Base-by-base conservation (phyloP, 345 rosid species). In the Cardamine chenopodiifolia region DNA sequence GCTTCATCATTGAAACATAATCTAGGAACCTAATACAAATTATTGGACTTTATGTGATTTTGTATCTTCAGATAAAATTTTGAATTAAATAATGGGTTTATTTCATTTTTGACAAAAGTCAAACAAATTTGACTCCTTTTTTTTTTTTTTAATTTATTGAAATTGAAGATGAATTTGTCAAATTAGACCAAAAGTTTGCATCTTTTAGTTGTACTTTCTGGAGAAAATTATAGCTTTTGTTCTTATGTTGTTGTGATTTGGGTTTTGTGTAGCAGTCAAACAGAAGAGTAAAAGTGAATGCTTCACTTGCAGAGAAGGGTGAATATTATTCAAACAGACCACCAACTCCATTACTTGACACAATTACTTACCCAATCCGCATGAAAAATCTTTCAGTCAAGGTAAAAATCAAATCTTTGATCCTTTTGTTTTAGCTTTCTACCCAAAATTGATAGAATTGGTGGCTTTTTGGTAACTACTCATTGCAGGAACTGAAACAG, bases 271-370 rank as follows among this genome's bases (percentile, higher is more conserved):
- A 53, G 40, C 85, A 87, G 85, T 67, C 66, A 23, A 88, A 81
- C 82, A 91, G 77, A 81, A 90, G 68, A 79, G 72, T 79, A 57
- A 59, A 82, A 78, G 77, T 87, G 75, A 72, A 52, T 79, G 97
- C 96, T 72, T 86, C 97, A 77, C 88, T 94, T 68, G 81, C 95
- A 44, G 97, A 91, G 63, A 82, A 78, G 22, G 89, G 83, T 53
- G 96, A 90, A 45, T 94, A 86, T 71, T 80, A 88, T 42, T 79
- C 98, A 22, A 85, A 82, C 61, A 90, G 85, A 65, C 97, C 93
- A 62, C 87, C 93, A 65, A 94, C 98, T 5, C 98, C 97, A 75
- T 91, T 94, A 45, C 75, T 94, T 79, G 97, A 94, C 86, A 90
- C 98, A 62, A 80, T 94, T 29, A 94, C 91, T 77, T 90, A 85